A percentile compares a stretch with the other conserved stretches of the same genome.
phyloP scores from a whole-genome alignment of 2,329 filamentous ascomycete species.

The Talaromyces sp. region DNA sequence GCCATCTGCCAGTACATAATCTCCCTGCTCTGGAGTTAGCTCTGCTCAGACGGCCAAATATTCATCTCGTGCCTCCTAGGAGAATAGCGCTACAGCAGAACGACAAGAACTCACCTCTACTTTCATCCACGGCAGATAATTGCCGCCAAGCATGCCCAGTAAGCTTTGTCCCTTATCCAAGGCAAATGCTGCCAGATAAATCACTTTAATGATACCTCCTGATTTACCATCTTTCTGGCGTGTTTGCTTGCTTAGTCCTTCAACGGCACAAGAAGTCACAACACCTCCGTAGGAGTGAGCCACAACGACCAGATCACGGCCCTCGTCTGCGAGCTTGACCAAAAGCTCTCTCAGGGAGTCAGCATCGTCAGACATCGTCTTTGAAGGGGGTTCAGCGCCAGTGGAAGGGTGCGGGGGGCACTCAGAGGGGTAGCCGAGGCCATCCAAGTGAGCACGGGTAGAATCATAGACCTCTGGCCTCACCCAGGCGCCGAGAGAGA shows the following conservation, averaged over 20 bases:
- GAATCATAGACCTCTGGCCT: constrained; percentile 33
- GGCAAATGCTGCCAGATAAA: constrained; percentile 41
- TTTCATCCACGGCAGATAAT: constrained; percentile 22
- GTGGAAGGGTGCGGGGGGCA: constrained; percentile 34
- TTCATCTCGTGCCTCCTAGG: too few relatives aligned
- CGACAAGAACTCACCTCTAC: constrained; percentile 20
- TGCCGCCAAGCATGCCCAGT: constrained; percentile 29
- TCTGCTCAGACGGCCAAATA: background rate
- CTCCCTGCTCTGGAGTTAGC: constrained; percentile 7
- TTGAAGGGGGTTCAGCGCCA: constrained; percentile 33
- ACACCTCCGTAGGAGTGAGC: constrained; percentile 41
- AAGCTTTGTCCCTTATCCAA: constrained; percentile 38
- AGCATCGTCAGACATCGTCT: constrained; percentile 41
- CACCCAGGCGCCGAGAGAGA: constrained; percentile 48
- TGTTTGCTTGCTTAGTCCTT: constrained; percentile 28
- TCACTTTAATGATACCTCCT: constrained; percentile 33
- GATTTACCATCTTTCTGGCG: constrained; percentile 27
- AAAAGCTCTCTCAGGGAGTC: constrained; percentile 23
- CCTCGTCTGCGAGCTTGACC: constrained; percentile 30
- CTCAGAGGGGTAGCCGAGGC: constrained; percentile 36
- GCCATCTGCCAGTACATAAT: constrained; percentile 18
- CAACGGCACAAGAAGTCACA: constrained; percentile 31
- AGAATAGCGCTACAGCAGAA: too few relatives aligned
- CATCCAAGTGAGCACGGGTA: constrained; percentile 33
- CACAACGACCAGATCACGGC: constrained; percentile 31